Evolutionary conservation across 331 rosid genomes (phyloP), one percentile per base, ranked within the genome.

Genomic region (Rosa hybrid): DNA sequence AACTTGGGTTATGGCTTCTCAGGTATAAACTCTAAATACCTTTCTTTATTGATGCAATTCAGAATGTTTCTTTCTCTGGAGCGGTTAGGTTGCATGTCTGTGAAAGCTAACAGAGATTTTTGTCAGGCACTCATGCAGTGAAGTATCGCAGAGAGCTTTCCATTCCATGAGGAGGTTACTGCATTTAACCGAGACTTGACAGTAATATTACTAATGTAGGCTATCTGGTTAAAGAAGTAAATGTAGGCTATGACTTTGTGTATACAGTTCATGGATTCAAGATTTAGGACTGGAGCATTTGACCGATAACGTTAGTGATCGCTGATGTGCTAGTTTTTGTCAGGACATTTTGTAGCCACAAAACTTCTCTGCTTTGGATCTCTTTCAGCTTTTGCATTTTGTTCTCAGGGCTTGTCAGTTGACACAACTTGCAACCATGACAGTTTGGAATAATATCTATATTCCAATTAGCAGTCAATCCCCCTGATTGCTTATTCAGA

Each of bases 1-100:
- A 27, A 69, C 82, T 50, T 87, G 90, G 90, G 80, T 86, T 25
- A 30, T 48, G 78, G 60, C 68, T 46, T 79, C 86, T 67, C 76
- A 72, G 86, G 86, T 83, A 64, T 53, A 12, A 57, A 42, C 11
- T 72, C 76, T 17, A 2, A n/a, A 23, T 2, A 3, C 30, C 4
- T 68, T 38, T 64, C 71, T 8, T 68, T 34, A 67, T 17, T 20
- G n/a, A 16, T 67, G 71, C 73, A 17, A 1, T 39, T 41, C 10
- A 20, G 25, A 20, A 41, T 20, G 30, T 53, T 54, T 53, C 38
- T 34, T 54, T n/a, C 67, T 54, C 27, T 34, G n/a, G 67, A 53
- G 77, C 6, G 4, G 9, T 50, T 5, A 16, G n/a, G 8, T 27
- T 5, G 1, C 14, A 18, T 23, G 30, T 74, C 18, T 56, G 54